A percentile compares a stretch with the other conserved stretches of the same genome.
These are phyloP conservation scores for Microbotryomycetes sp. DNA, from an alignment of 1,284 basidiomycete species.

Conservation along the genomic window DNA sequence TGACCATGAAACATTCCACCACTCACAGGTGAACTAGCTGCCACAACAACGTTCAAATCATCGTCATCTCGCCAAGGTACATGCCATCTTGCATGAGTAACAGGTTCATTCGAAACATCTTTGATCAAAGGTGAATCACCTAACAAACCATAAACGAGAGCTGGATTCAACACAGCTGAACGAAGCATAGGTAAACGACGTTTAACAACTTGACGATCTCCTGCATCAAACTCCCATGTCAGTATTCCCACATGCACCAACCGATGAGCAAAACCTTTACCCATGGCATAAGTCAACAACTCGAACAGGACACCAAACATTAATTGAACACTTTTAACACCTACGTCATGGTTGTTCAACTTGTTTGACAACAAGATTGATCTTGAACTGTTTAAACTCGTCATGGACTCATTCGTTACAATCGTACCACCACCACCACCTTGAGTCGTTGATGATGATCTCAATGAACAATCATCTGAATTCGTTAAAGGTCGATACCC, in stretches of 20 bases:
- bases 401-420: slow-evolving; percentile 1
- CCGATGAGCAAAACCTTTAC: too few relatives aligned
- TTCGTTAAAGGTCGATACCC: slow-evolving; percentile 8
- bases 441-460: too few relatives aligned
- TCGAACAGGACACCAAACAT: slow-evolving; percentile 25
- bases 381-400: slow-evolving; percentile 4
- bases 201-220: slow-evolving; percentile 26
- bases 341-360: slow-evolving; percentile 16
- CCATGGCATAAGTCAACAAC: slow-evolving; percentile 20
- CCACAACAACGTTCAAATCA: neutral
- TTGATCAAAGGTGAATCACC: slow-evolving; percentile 22
- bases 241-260: too few relatives aligned
- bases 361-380: slow-evolving; percentile 4
- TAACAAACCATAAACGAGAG: slow-evolving; percentile 19
- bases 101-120: slow-evolving; percentile 10
- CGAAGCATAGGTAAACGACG: slow-evolving; percentile 15
- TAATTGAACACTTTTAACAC: slow-evolving; percentile 8
- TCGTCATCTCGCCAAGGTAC: neutral
- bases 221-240: too few relatives aligned
- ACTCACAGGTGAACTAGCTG: neutral
- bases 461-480: slow-evolving; percentile 1
- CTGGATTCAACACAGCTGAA: slow-evolving; percentile 10
- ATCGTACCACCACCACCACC: too few relatives aligned
- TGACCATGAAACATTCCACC: neutral
- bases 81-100: slow-evolving; percentile 1